These are phyloP conservation scores for Entomortierella chlamydospora DNA, from an alignment of 192 early-diverging fungal species.

Conservation along the genomic window DNA sequence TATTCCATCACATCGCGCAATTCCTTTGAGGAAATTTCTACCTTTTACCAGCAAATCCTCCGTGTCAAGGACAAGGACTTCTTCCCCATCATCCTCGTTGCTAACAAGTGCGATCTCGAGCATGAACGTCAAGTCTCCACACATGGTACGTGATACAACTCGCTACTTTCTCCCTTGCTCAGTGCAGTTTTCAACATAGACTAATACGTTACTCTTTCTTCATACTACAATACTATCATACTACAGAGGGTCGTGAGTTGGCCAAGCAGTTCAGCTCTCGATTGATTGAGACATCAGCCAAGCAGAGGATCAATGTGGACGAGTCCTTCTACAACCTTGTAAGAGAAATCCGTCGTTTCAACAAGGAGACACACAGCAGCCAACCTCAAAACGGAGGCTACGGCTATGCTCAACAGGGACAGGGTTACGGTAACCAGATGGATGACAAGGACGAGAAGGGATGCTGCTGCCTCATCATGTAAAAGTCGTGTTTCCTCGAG, in stretches of 20 bases:
- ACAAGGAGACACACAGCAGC: constrained; percentile 76
- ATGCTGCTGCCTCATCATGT: constrained; percentile 73
- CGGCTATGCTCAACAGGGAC: constrained; percentile 56
- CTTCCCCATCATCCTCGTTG: constrained; percentile 92
- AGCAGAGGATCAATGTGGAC: constrained; percentile 90
- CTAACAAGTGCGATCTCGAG: constrained; percentile 93
- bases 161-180: too few relatives aligned
- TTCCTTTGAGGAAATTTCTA: constrained; percentile 92
- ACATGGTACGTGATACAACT: constrained; percentile 61
- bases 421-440: constrained; percentile 51
- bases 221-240: background rate
- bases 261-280: constrained; percentile 80
- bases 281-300: constrained; percentile 92
- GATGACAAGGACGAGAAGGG: constrained; percentile 58
- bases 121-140: constrained; percentile 85
- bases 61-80: constrained; percentile 95
- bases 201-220: too few relatives aligned
- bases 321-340: constrained; percentile 91
- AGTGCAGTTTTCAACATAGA: background rate
- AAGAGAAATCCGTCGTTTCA: constrained; percentile 84
- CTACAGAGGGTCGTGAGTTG: constrained; percentile 82
- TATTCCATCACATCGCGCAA: constrained; percentile 93
- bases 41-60: constrained; percentile 92
- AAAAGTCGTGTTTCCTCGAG: constrained; percentile 8
- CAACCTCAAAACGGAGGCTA: constrained; percentile 48